Evolutionary conservation across 2,329 filamentous ascomycete species (phyloP).

Genomic region (Blastomyces parvus): DNA sequence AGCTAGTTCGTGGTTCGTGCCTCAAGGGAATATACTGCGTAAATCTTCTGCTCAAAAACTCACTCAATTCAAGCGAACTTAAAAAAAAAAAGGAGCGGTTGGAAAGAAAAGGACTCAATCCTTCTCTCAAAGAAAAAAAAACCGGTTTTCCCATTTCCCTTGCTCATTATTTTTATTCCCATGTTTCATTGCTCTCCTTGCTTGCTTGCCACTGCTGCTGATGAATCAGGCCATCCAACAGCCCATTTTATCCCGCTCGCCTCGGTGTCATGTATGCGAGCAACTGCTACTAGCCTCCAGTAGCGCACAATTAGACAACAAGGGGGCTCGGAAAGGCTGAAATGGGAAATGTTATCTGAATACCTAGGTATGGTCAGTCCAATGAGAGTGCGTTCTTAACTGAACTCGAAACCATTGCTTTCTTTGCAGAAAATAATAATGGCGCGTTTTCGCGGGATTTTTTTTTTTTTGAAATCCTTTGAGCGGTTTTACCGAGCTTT

Average conservation of each 20-base stretch:
- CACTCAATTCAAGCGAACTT: no score
- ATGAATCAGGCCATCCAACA: neutral
- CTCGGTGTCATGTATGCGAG: neutral
- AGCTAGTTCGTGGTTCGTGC: no score
- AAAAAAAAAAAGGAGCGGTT: no score
- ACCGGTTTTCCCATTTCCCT: neutral
- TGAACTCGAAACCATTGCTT: neutral
- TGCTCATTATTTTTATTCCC: neutral
- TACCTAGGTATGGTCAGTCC: neutral
- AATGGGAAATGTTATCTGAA: neutral
- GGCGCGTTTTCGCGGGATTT: no score
- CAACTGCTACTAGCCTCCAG: neutral
- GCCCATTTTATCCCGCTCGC: neutral
- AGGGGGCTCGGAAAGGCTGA: neutral
- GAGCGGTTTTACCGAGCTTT: no score
- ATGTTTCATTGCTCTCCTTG: neutral
- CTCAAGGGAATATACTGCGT: no score
- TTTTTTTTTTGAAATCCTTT: no score
- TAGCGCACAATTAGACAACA: neutral
- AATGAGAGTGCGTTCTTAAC: neutral
- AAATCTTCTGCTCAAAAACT: no score
- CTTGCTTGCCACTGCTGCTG: neutral
- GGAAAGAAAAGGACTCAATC: no score
- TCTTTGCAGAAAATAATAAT: no score
- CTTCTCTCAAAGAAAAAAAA: no score